Evolutionary conservation across 441 rosid genomes (phyloP), one percentile per base, ranked within the genome.

Genomic region (Pelargonium australe): DNA sequence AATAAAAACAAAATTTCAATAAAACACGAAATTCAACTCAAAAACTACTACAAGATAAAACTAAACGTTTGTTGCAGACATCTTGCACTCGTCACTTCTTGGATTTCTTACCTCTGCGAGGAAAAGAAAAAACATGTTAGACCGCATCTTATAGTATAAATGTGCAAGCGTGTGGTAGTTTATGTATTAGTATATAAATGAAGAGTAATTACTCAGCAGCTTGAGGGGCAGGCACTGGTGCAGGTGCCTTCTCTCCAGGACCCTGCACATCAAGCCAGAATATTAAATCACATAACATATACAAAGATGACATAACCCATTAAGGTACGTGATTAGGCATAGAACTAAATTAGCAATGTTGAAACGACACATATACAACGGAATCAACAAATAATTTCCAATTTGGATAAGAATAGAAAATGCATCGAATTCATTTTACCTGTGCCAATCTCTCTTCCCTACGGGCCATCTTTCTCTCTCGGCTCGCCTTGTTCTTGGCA

Each of bases 401-500:
- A 34, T 34, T 34, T 7, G 40, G 40, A 6, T 34, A 34, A 34
- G 7, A 34, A 5, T 34, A 4, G 7, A 34, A 34, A 34, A 34
- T 34, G 40, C 40, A 34, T 34, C 0, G 40, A 6, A 34, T 34
- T 34, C 7, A 34, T 34, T 34, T 65, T 62, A 82, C 85, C 81
- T 71, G 81, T 19, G 84, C 82, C 41, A 82, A 74, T 0, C 83
- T 79, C 73, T 86, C 93, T 75, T 91, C 95, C 55, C 95, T 85
- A 67, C 95, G 77, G 14, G 97, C 95, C 61, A 80, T 4, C 77
- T 88, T 92, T 63, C 91, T 85, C 79, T 89, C 96, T 70, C 90
- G 77, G 84, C 88, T 86, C 12, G 90, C 97, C 87, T 91, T 91
- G 82, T 86, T 87, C 89, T 89, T 91, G 2, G 85, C 90, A 23